Conservation (phyloP, 1,284 basidiomycete species). For the Cutaneotrichosporon arboriforme region DNA sequence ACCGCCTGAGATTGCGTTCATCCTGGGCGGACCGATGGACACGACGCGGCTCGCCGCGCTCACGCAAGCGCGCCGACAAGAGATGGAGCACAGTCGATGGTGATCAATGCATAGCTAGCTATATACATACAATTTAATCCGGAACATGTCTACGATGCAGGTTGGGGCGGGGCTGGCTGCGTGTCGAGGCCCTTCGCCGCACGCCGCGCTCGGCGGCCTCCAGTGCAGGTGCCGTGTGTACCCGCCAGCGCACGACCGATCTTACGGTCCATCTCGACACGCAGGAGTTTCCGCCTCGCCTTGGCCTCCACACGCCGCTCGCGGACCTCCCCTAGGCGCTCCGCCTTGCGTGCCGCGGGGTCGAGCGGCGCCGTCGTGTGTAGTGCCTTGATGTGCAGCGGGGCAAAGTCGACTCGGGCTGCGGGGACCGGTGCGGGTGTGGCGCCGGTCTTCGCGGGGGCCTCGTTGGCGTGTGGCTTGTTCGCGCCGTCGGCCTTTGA, state of each 20-base stretch:
- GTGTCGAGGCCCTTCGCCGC: constrained; percentile 2
- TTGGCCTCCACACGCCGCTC: constrained; percentile 53
- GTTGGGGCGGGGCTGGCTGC: neutral
- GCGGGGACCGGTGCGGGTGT: neutral
- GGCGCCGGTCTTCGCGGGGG: constrained; percentile 1
- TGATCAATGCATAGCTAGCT: neutral
- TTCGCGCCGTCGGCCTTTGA: too few species aligned
- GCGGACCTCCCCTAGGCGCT: constrained; percentile 56
- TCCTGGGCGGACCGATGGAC: neutral
- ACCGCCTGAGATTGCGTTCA: neutral
- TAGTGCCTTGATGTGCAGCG: constrained; percentile 80
- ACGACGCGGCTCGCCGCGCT: neutral
- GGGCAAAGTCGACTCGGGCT: constrained; percentile 48
- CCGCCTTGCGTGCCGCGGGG: constrained; percentile 64
- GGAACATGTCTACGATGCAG: neutral
- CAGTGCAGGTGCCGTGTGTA: neutral
- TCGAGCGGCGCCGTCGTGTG: constrained; percentile 73
- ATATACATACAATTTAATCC: too few species aligned
- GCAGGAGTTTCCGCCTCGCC: constrained; percentile 40
- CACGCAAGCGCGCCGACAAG: neutral
- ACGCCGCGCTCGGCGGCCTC: constrained; percentile 1
- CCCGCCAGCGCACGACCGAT: constrained; percentile 2
- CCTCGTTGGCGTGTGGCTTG: neutral
- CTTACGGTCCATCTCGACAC: constrained; percentile 12
- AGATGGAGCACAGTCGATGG: too few species aligned